phyloP scores from a whole-genome alignment of 2,329 filamentous ascomycete species.

The Cryphonectria japonica region DNA sequence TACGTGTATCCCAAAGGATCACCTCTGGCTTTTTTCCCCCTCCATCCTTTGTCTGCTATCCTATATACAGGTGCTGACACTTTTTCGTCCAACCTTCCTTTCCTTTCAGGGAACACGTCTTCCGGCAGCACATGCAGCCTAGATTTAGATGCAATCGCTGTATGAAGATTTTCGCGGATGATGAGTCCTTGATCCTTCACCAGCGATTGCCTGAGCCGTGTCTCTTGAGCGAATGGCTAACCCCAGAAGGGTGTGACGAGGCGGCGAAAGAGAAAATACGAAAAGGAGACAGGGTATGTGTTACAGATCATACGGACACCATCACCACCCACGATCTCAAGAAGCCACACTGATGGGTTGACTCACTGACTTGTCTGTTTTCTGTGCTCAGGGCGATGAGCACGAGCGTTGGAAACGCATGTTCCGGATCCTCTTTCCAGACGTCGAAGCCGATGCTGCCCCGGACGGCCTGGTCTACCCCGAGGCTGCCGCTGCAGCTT shows the following conservation, averaged over 20 bases:
- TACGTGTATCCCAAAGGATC: constrained; percentile 6
- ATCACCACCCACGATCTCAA: not conserved
- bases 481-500: not conserved
- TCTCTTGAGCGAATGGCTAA: constrained; percentile 49
- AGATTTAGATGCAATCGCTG: constrained; percentile 36
- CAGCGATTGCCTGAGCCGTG: constrained; percentile 38
- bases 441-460: not conserved
- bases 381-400: constrained; percentile 21
- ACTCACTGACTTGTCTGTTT: constrained; percentile 10
- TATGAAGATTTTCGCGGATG: constrained; percentile 33
- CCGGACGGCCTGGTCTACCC: constrained; percentile 16
- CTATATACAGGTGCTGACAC: not conserved
- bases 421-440: constrained; percentile 25
- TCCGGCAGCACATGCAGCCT: constrained; percentile 34
- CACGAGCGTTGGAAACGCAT: constrained; percentile 24
- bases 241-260: constrained; percentile 50
- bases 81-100: not conserved
- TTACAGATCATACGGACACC: constrained; percentile 16
- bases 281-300: constrained; percentile 30
- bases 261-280: constrained; percentile 38
- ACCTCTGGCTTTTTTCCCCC: not conserved
- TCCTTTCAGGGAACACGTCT: constrained; percentile 36
- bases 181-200: constrained; percentile 33
- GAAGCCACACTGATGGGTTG: not conserved
- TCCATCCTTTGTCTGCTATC: not conserved